Evolutionary conservation across 371 early-diverging fungal genomes (phyloP).

Genomic region (Apophysomyces variabilis): DNA sequence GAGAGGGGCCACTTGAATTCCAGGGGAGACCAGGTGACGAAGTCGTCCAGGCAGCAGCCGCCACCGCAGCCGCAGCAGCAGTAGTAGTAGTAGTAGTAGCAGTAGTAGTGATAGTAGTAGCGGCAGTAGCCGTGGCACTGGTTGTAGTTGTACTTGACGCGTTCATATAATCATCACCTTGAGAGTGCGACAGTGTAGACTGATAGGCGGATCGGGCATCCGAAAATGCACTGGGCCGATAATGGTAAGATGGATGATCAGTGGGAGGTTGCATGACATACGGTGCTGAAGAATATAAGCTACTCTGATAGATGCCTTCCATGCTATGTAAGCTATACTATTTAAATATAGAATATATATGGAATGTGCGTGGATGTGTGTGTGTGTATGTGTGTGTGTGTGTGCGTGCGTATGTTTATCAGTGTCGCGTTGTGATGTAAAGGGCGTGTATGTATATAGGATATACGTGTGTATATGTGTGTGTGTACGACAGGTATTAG

Average conservation of each 20-base stretch:
- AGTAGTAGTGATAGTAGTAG: background rate
- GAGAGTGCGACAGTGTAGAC: slow-evolving; percentile 14
- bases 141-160: slow-evolving; percentile 32
- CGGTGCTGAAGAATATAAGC: slow-evolving; percentile 35
- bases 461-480: slow-evolving; percentile 3
- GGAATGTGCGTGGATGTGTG: too few relatives aligned
- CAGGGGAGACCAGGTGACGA: slow-evolving; percentile 18
- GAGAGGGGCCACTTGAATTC: slow-evolving; percentile 20
- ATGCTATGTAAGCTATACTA: slow-evolving; percentile 15
- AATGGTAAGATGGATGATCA: slow-evolving; percentile 26
- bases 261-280: slow-evolving; percentile 35
- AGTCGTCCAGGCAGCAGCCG: slow-evolving; percentile 14
- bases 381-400: background rate
- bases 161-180: background rate
- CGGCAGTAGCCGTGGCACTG: slow-evolving; percentile 22
- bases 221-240: slow-evolving; percentile 41
- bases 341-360: slow-evolving; percentile 2
- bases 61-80: slow-evolving; percentile 16
- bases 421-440: slow-evolving; percentile 5
- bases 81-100: slow-evolving; percentile 27
- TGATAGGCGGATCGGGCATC: slow-evolving; percentile 28
- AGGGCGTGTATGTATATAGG: background rate
- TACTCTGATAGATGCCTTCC: slow-evolving; percentile 48
- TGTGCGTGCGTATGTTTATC: slow-evolving; percentile 9
- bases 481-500: background rate